A percentile compares a stretch with the other conserved stretches of the same genome.
Conservation (phyloP, 2,329 filamentous ascomycete genomes). For the Diatrype stigma region DNA sequence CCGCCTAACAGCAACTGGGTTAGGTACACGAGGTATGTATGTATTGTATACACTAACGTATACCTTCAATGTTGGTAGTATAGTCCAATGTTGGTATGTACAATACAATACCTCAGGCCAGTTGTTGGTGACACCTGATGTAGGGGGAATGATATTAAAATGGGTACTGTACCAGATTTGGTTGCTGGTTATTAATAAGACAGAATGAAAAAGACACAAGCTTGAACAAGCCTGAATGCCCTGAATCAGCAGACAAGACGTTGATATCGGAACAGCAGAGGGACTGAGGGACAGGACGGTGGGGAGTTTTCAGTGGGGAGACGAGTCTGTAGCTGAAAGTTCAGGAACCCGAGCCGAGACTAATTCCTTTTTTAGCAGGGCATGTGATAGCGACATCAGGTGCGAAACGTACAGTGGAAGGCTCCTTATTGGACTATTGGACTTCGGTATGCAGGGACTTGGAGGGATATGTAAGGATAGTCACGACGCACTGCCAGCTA, state of each 20-base stretch:
- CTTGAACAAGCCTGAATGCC: no score
- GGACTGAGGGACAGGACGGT: background rate
- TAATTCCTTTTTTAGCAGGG: background rate
- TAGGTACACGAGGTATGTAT: no score
- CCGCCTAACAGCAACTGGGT: no score
- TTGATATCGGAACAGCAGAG: background rate
- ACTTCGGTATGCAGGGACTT: no score
- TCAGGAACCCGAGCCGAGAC: background rate
- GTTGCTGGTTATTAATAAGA: background rate
- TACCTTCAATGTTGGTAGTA: no score
- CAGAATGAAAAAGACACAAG: background rate
- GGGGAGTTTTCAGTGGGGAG: background rate
- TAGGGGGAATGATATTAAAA: background rate
- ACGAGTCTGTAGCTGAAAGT: background rate
- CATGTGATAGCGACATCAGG: background rate
- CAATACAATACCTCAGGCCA: no score
- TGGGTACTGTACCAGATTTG: background rate
- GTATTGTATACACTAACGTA: no score
- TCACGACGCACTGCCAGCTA: no score
- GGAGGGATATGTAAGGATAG: no score
- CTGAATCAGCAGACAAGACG: no score
- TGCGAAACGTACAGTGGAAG: background rate
- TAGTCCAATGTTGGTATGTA: no score
- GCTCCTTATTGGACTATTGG: background rate
- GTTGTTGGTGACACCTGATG: no score